A percentile compares a stretch with the other conserved stretches of the same genome.
These are phyloP conservation scores for Barbatosphaeria neglecta DNA, from an alignment of 495 filamentous ascomycete species.

Conservation along the genomic window DNA sequence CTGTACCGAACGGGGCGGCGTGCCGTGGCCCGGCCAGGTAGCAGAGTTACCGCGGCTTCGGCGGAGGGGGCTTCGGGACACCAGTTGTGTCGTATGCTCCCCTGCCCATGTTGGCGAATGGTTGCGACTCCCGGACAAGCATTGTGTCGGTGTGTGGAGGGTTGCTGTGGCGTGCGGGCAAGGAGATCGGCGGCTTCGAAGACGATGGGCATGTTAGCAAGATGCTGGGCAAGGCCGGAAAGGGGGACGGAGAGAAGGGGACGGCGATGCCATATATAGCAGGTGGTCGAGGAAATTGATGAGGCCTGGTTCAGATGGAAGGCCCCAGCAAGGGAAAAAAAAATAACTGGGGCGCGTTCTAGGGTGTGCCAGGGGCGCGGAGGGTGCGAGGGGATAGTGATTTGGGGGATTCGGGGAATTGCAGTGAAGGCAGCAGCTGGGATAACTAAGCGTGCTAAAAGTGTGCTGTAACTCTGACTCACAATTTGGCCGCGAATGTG, in stretches of 20 bases:
- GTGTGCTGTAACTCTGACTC: constrained; percentile 28
- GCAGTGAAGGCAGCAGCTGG: constrained; percentile 5
- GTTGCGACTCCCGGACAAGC: constrained; percentile 32
- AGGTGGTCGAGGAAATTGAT: too few species aligned
- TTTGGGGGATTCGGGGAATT: constrained; percentile 1
- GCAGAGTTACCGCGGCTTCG: constrained; percentile 37
- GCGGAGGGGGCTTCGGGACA: constrained; percentile 39
- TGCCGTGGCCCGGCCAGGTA: background rate
- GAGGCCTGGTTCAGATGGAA: too few species aligned
- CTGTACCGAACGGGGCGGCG: background rate
- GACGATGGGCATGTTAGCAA: constrained; percentile 14
- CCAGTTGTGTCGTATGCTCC: constrained; percentile 48
- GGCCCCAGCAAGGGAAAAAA: too few species aligned
- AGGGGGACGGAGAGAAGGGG: too few species aligned
- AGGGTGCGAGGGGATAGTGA: background rate
- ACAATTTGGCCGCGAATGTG: constrained; percentile 23
- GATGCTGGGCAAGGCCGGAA: background rate
- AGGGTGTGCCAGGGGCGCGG: background rate
- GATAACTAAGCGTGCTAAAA: constrained; percentile 7
- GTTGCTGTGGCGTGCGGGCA: constrained; percentile 5
- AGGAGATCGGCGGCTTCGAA: background rate
- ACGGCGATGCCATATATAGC: constrained; percentile 7
- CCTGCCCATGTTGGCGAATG: constrained; percentile 38
- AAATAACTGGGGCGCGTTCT: too few species aligned
- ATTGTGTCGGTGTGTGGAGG: constrained; percentile 20